Conservation (phyloP, 306 rosid genomes). For the Morella rubra region DNA sequence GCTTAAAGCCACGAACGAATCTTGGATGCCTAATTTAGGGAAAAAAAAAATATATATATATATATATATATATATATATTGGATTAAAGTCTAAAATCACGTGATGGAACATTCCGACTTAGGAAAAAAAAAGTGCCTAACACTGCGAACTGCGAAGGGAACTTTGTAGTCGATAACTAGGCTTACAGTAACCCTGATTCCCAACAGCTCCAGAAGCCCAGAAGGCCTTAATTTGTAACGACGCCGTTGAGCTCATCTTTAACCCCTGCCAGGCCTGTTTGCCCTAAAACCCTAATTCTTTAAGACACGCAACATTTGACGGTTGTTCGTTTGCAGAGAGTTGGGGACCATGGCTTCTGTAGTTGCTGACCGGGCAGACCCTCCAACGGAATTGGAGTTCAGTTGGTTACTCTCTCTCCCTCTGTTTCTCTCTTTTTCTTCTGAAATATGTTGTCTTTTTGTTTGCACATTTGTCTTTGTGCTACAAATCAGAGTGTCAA, state of each 20-base stretch:
- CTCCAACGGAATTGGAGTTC: constrained; percentile 52
- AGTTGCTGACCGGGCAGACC: constrained; percentile 24
- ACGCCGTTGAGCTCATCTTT: not conserved
- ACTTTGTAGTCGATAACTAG: no score
- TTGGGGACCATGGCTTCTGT: constrained; percentile 42
- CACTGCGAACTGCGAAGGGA: no score
- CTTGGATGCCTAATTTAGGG: no score
- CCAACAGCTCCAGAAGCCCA: no score
- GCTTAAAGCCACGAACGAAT: no score
- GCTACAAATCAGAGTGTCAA: not conserved
- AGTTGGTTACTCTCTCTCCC: constrained; percentile 44
- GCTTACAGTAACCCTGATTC: no score
- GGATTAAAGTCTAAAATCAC: no score
- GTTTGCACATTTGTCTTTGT: not conserved
- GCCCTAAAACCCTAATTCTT: not conserved
- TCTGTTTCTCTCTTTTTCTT: not conserved
- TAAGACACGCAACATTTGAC: not conserved
- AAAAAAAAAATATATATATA: no score
- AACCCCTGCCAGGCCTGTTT: constrained; percentile 1
- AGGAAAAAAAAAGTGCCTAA: no score
- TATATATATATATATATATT: no score
- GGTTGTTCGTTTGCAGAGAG: not conserved
- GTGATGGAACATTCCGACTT: no score
- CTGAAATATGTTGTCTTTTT: not conserved
- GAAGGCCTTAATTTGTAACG: not conserved